Conservation (phyloP, 257 asterid genomes). For the Thymus mandschuricus region DNA sequence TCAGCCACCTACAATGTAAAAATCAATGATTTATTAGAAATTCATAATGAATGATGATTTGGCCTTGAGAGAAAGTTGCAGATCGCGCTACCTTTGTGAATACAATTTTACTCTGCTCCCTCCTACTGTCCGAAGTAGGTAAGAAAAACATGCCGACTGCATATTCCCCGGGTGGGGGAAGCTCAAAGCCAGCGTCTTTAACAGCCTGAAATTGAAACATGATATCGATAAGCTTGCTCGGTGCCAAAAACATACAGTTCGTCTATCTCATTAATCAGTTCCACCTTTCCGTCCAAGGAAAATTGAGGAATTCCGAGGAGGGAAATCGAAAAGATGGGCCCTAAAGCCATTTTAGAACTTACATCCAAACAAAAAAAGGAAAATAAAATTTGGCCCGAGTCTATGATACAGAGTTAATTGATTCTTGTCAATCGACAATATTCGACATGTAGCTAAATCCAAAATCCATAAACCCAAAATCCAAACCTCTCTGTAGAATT, state of each 20-base stretch:
- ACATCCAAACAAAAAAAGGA: neutral
- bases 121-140: slow-evolving; percentile 86
- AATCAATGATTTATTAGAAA: slow-evolving; percentile 14
- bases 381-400: neutral
- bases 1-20: slow-evolving; percentile 77
- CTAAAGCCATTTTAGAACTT: neutral
- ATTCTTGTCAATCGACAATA: neutral
- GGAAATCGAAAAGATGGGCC: neutral
- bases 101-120: slow-evolving; percentile 90
- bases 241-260: slow-evolving; percentile 2
- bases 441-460: neutral
- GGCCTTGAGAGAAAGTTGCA: neutral
- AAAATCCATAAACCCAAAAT: neutral
- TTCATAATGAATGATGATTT: neutral
- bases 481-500: slow-evolving; percentile 80
- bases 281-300: neutral
- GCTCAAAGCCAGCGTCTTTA: slow-evolving; percentile 77
- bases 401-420: neutral
- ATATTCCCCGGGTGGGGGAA: slow-evolving; percentile 88
- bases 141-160: slow-evolving; percentile 99
- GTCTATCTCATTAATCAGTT: too few relatives aligned
- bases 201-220: slow-evolving; percentile 50
- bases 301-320: neutral
- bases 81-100: slow-evolving; percentile 66
- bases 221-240: neutral